Percentiles rank a stretch among this genome's conserved stretches.
phyloP scores from a whole-genome alignment of 2,329 filamentous ascomycete species.

The Colletotrichum sp. region DNA sequence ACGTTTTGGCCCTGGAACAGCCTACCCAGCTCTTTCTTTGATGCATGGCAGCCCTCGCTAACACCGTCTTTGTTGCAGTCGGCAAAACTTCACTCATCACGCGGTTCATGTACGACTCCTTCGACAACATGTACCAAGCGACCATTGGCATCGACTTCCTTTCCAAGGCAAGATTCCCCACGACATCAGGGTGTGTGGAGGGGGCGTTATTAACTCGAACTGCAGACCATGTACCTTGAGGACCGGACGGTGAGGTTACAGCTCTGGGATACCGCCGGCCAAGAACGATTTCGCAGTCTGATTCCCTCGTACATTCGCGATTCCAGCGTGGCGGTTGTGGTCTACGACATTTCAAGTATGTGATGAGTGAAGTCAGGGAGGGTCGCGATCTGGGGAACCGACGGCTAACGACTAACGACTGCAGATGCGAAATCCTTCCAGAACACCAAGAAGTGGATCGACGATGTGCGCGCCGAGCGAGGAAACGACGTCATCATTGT shows the following conservation, averaged over 20 bases:
- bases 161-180: slow-evolving; percentile 74
- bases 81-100: slow-evolving; percentile 99
- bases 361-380: not conserved
- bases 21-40: slow-evolving; percentile 7
- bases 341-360: slow-evolving; percentile 94
- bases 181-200: not conserved
- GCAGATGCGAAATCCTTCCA: slow-evolving; percentile 93
- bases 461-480: slow-evolving; percentile 94
- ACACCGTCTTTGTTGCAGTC: slow-evolving; percentile 58
- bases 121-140: slow-evolving; percentile 99
- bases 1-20: slow-evolving; percentile 42
- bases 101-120: slow-evolving; percentile 99
- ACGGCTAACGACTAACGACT: not conserved
- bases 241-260: slow-evolving; percentile 97
- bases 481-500: slow-evolving; percentile 99
- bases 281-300: slow-evolving; percentile 94
- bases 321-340: slow-evolving; percentile 95
- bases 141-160: slow-evolving; percentile 99
- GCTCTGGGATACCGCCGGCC: slow-evolving; percentile 97
- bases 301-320: slow-evolving; percentile 99
- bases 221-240: slow-evolving; percentile 97
- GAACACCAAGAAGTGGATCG: slow-evolving; percentile 99
- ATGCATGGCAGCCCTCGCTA: not conserved
- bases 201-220: not conserved
- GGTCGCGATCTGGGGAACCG: not conserved